Conservation (phyloP, 2,329 filamentous ascomycete species). For the Ascochyta rabiei region DNA sequence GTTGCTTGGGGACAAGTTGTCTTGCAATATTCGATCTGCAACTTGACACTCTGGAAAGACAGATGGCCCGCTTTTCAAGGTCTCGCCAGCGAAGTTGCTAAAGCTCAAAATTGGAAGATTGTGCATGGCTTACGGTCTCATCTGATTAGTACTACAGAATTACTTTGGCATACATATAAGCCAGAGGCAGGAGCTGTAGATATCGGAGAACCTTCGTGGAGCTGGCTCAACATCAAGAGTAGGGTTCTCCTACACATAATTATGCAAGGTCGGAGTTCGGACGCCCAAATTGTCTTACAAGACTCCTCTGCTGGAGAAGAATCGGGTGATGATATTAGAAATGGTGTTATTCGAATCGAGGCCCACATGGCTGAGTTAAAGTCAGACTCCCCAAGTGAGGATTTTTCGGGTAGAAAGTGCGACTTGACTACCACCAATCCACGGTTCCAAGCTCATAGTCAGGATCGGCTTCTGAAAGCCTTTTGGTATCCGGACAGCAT, state of each 20-base stretch:
- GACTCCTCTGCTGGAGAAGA: not conserved
- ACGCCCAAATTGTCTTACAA: not conserved
- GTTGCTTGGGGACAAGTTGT: not conserved
- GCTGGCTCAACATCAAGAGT: not conserved
- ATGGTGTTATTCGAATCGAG: not conserved
- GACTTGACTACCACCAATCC: not conserved
- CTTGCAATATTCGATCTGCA: not conserved
- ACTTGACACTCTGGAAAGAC: not conserved
- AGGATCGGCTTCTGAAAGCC: not conserved
- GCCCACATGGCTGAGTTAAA: not conserved
- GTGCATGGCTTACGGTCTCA: not conserved
- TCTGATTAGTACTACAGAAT: not conserved
- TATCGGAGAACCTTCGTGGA: not conserved
- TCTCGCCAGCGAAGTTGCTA: not conserved
- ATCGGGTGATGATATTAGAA: not conserved
- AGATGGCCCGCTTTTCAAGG: constrained; percentile 3
- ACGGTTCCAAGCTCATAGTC: not conserved
- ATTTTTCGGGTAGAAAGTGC: not conserved
- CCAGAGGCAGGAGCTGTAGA: not conserved
- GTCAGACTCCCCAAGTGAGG: not conserved
- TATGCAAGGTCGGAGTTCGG: not conserved
- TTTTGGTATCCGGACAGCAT: not conserved
- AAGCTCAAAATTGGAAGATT: not conserved
- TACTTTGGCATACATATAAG: not conserved
- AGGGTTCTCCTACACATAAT: not conserved